Conservation (phyloP, 208 protist genomes). For the Acanthamoeba polyphaga region DNA sequence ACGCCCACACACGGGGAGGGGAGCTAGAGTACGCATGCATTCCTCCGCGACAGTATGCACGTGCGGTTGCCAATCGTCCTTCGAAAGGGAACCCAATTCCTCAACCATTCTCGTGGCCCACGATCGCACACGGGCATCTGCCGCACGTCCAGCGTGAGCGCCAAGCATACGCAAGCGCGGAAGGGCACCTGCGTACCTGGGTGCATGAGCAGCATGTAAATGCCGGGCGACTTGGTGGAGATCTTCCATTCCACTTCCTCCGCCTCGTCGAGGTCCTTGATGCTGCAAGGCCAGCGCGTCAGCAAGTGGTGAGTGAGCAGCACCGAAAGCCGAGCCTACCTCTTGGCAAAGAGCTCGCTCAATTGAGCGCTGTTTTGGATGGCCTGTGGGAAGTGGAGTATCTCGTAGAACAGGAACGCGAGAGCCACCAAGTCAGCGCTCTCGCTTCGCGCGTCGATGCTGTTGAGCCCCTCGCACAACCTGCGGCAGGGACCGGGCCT, state of each 20-base stretch:
- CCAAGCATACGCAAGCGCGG: neutral
- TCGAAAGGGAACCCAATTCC: neutral
- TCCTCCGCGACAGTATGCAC: constrained; percentile 31
- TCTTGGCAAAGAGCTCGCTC: neutral
- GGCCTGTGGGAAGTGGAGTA: constrained; percentile 9
- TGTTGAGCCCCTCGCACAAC: neutral
- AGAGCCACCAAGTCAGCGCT: neutral
- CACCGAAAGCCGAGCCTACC: neutral
- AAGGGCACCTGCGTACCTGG: neutral
- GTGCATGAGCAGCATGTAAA: constrained; percentile 67
- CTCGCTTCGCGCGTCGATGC: neutral
- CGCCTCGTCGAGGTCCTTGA: neutral
- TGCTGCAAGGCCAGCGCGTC: neutral
- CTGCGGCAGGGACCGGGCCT: neutral
- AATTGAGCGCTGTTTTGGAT: neutral
- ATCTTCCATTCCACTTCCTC: constrained; percentile 23
- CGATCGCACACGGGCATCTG: constrained; percentile 1
- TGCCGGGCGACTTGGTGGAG: constrained; percentile 23
- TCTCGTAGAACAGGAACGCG: constrained; percentile 53
- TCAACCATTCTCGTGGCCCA: constrained; percentile 19
- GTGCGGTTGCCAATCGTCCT: constrained; percentile 43
- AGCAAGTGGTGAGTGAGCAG: neutral
- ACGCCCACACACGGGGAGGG: neutral
- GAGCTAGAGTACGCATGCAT: constrained; percentile 6
- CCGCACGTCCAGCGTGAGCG: neutral